Evolutionary conservation across 768 basidiomycete genomes (phyloP).

Genomic region (Lactifluus pinguis): DNA sequence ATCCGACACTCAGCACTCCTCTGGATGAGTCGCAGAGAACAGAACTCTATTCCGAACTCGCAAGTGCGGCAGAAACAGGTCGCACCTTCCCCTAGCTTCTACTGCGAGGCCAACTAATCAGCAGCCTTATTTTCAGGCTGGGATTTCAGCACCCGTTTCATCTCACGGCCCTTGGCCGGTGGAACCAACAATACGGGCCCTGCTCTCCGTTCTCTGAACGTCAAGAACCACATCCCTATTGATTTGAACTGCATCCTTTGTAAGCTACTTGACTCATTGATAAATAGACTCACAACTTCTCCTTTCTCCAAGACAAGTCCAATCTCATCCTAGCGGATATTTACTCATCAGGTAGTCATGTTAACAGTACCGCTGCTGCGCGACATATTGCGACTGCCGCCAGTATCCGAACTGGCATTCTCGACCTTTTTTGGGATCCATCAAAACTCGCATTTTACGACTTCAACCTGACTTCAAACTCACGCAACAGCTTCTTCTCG

Average conservation of each 20-base stretch:
- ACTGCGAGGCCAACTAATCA: neutral
- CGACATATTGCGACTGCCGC: conserved; percentile 50
- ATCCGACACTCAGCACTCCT: conserved; percentile 42
- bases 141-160: conserved; percentile 37
- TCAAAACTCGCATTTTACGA: conserved; percentile 85
- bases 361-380: conserved; percentile 33
- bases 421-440: conserved; percentile 84
- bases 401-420: conserved; percentile 53
- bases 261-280: conserved; percentile 29
- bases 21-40: conserved; percentile 52
- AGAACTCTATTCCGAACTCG: conserved; percentile 78
- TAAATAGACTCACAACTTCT: neutral
- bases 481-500: conserved; percentile 59
- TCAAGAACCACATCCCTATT: conserved; percentile 59
- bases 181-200: conserved; percentile 37
- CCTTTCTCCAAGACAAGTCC: conserved; percentile 44
- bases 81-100: conserved; percentile 16
- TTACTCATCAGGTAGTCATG: conserved; percentile 34
- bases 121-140: conserved; percentile 20
- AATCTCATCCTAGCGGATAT: conserved; percentile 52
- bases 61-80: conserved; percentile 80
- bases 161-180: conserved; percentile 32
- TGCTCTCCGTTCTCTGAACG: conserved; percentile 61
- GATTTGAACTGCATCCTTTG: conserved; percentile 83
- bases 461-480: conserved; percentile 65